Conservation (phyloP, 2,329 filamentous ascomycete genomes). For the Paecilomyces formosus region DNA sequence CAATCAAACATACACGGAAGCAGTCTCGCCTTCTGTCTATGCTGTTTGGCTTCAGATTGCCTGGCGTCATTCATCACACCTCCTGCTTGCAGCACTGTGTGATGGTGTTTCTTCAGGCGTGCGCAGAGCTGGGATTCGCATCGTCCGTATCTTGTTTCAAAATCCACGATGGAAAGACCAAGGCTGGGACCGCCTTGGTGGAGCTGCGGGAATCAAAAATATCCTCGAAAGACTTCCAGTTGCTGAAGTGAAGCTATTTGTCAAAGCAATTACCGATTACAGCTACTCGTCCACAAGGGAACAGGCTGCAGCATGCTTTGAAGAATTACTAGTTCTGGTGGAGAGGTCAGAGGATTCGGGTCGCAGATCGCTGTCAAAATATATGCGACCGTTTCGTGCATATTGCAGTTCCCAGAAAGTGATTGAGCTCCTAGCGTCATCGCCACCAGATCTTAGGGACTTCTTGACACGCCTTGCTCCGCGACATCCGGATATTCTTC, state of each 20-base stretch:
- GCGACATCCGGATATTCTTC: background rate
- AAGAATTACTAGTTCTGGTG: background rate
- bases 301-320: background rate
- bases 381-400: background rate
- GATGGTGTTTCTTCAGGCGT: background rate
- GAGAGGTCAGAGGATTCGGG: background rate
- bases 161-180: background rate
- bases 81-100: background rate
- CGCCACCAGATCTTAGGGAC: background rate
- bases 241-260: background rate
- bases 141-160: background rate
- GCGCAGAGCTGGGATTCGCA: background rate
- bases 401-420: background rate
- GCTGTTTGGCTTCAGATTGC: background rate
- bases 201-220: background rate
- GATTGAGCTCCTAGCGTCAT: background rate
- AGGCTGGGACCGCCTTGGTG: conserved; percentile 1
- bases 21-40: background rate
- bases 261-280: background rate
- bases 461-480: background rate
- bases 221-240: background rate
- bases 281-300: background rate
- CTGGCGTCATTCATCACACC: background rate
- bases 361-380: background rate
- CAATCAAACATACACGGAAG: background rate